Percentiles rank a stretch among this genome's conserved stretches.
Evolutionary conservation across 225 moss, liverwort and hornwort species (phyloP).

Genomic region (Marchantia paleacea): DNA sequence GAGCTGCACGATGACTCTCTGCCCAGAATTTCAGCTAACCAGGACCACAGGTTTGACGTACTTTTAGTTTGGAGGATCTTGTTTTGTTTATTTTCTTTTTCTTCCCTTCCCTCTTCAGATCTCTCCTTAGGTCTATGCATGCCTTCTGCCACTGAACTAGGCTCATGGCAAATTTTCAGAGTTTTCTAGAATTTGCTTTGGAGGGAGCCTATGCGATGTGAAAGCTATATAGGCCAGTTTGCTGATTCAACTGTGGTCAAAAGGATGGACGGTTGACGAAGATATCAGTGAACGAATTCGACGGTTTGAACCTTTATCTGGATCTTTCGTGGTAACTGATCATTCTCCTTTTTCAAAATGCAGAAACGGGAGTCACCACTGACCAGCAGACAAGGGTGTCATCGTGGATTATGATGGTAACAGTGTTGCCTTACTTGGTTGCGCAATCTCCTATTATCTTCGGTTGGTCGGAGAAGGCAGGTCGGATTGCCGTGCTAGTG

Average conservation of each 20-base stretch:
- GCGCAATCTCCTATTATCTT: slow-evolving; percentile 75
- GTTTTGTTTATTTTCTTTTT: too few relatives aligned
- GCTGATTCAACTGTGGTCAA: too few relatives aligned
- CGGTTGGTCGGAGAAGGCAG: slow-evolving; percentile 46
- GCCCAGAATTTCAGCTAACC: neutral
- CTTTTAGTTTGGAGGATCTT: too few relatives aligned
- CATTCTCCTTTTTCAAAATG: neutral
- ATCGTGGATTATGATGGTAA: slow-evolving; percentile 94
- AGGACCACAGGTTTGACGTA: neutral
- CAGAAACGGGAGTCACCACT: slow-evolving; percentile 88
- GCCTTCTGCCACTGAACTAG: too few relatives aligned
- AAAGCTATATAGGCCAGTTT: too few relatives aligned
- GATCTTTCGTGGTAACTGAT: neutral
- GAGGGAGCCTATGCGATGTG: too few relatives aligned
- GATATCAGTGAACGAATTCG: too few relatives aligned
- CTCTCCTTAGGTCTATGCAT: too few relatives aligned
- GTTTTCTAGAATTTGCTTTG: too few relatives aligned
- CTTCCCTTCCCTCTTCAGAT: neutral
- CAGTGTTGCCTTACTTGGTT: slow-evolving; percentile 74
- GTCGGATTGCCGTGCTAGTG: slow-evolving; percentile 53
- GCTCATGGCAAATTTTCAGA: too few relatives aligned
- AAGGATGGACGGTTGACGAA: too few relatives aligned
- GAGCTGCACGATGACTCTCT: neutral
- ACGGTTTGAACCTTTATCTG: neutral
- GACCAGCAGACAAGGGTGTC: slow-evolving; percentile 80